Conservation (phyloP, 2,329 filamentous ascomycete species). For the Rhynchosporium secalis region DNA sequence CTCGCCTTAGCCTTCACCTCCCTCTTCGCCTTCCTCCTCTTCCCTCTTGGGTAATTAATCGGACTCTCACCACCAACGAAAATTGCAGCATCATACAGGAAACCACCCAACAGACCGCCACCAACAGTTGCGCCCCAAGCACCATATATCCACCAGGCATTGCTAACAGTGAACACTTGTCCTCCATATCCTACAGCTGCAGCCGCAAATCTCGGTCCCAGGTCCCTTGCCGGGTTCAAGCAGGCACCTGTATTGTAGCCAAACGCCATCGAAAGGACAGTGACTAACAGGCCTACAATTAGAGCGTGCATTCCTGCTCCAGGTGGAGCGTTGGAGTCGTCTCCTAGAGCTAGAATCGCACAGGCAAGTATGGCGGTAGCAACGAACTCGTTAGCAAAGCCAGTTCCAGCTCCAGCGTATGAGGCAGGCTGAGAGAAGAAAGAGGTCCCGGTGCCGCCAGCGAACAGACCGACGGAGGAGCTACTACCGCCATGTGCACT, state of each 20-base stretch:
- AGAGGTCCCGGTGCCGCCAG: conserved; percentile 40
- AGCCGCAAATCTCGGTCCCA: conserved; percentile 50
- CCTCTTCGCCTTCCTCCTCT: conserved; percentile 46
- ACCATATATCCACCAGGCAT: conserved; percentile 45
- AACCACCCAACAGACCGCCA: conserved; percentile 46
- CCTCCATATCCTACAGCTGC: conserved; percentile 47
- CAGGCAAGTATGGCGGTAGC: conserved; percentile 45
- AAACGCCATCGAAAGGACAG: conserved; percentile 43
- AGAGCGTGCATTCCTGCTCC: conserved; percentile 54
- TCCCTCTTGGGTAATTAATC: conserved; percentile 50
- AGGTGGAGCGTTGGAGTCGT: conserved; percentile 49
- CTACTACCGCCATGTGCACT: neutral
- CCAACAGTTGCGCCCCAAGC: conserved; percentile 43
- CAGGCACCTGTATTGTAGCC: conserved; percentile 49
- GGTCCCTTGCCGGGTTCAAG: conserved; percentile 51
- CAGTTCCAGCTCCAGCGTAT: conserved; percentile 32
- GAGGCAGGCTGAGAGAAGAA: conserved; percentile 36
- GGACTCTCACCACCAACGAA: conserved; percentile 53
- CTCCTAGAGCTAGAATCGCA: conserved; percentile 47
- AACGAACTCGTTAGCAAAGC: conserved; percentile 51
- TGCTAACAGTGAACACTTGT: conserved; percentile 42
- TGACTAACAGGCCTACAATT: conserved; percentile 48
- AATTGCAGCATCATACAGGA: conserved; percentile 53
- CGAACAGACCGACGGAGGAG: neutral
- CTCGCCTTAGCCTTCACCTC: conserved; percentile 25